phyloP scores from a whole-genome alignment of 148 eudicot genomes.

The Agrostemma githago region DNA sequence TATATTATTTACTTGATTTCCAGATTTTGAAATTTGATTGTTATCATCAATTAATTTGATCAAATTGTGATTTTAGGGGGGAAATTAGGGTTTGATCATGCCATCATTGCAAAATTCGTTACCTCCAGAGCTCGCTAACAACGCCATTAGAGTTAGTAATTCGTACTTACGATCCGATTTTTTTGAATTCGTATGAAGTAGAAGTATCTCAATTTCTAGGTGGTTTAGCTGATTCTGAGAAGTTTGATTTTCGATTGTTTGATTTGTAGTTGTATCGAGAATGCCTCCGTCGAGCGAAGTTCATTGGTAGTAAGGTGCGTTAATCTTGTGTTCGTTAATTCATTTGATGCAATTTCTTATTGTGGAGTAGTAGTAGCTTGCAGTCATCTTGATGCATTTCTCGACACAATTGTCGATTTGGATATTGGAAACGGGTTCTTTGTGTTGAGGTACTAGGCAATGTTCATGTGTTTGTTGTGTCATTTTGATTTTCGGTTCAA shows the following conservation, averaged over 20 bases:
- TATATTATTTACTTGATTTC: not conserved
- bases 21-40: not conserved
- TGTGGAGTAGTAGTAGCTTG: too few relatives aligned
- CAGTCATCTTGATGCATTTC: too few relatives aligned
- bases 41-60: not conserved
- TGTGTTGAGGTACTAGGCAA: too few relatives aligned
- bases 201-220: not conserved
- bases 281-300: constrained; percentile 80
- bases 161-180: not conserved
- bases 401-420: too few relatives aligned
- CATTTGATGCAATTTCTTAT: too few relatives aligned
- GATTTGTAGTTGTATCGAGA: constrained; percentile 66
- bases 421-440: too few relatives aligned
- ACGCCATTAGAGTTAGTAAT: constrained; percentile 59
- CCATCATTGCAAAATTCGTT: constrained; percentile 64
- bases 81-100: constrained; percentile 27
- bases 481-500: too few relatives aligned
- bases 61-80: not conserved
- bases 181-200: too few relatives aligned
- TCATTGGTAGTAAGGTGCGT: constrained; percentile 57
- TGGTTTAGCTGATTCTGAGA: not conserved
- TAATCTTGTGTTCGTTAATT: not conserved
- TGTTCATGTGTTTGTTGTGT: too few relatives aligned
- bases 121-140: constrained; percentile 83
- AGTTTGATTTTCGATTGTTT: not conserved